These are phyloP conservation scores for Psilocybe cyanescens DNA, from an alignment of 768 basidiomycete genomes.

Conservation along the genomic window DNA sequence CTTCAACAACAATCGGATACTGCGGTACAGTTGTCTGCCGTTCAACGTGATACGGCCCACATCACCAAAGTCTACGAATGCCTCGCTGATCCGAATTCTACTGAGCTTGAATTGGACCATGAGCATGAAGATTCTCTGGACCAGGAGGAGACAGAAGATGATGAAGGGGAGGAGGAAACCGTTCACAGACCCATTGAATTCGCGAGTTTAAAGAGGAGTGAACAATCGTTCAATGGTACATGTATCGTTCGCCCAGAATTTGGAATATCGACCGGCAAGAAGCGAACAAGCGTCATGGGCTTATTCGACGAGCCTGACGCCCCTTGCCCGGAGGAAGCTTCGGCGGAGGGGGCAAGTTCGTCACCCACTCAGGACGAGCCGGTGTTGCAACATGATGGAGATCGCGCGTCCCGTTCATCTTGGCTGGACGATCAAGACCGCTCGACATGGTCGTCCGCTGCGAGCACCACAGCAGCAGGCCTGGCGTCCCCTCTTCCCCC, in stretches of 20 bases:
- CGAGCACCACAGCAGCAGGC: not conserved
- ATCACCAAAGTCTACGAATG: conserved; percentile 74
- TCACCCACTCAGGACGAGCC: not conserved
- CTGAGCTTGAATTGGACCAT: conserved; percentile 46
- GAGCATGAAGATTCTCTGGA: conserved; percentile 15
- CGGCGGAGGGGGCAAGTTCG: conserved; percentile 1
- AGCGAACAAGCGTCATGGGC: conserved; percentile 63
- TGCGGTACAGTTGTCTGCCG: conserved; percentile 60
- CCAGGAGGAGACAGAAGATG: not conserved
- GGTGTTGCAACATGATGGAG: conserved; percentile 16
- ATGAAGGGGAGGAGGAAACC: conserved; percentile 24
- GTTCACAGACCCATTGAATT: conserved; percentile 44
- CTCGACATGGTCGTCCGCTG: conserved; percentile 34
- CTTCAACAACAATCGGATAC: conserved; percentile 68
- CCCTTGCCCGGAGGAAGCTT: not conserved
- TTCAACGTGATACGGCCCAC: conserved; percentile 72
- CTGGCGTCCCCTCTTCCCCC: conserved; percentile 7
- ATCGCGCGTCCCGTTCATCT: conserved; percentile 33
- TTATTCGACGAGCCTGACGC: conserved; percentile 50
- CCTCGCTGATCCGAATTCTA: conserved; percentile 55
- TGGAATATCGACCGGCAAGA: conserved; percentile 23
- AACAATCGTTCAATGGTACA: conserved; percentile 24
- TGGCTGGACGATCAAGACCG: conserved; percentile 29
- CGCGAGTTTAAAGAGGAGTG: conserved; percentile 46
- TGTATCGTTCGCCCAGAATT: conserved; percentile 20